Evolutionary conservation across 768 basidiomycete species (phyloP), one percentile per base, ranked within the genome.

Genomic region (Termitomyces bulborhizus): DNA sequence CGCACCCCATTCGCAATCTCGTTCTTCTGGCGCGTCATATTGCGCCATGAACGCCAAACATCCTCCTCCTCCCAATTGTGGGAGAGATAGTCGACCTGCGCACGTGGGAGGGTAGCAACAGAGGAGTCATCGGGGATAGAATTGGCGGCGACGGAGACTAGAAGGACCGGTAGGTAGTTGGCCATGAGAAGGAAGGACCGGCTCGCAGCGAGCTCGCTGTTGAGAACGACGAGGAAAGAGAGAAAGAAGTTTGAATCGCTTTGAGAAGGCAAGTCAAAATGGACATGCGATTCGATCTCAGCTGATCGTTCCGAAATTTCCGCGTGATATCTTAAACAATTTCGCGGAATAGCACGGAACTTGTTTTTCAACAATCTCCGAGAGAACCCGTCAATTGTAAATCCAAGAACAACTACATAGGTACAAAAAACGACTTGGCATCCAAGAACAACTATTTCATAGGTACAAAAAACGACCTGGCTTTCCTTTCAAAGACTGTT

Each of bases 41-140:
- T 92, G 61, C 95, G 80, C 96, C 96, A 99, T n/a, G 88, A 90
- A 53, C 90, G 85, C 93, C 93, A 97, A 11, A 98, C 92, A 69
- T 99, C 96, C 71, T 98, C 96, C 70, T 99, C 96, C 62, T 85
- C 79, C 96, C 96, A 99, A 53, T 97, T 83, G 69, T 98, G 94
- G 40, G 90, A 94, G 62, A 99, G 87, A 72, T 99, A 99, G 81
- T 99, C 96, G 66, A 99, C 96, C 76, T 96, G 95, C 50, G 89
- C 92, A 40, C 84, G 84, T 26, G 96, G 90, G 13, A 88, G 81
- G 46, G 90, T 88, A n/a, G 85, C 84, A 53, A 97, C 75, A 47
- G 86, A 79, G 2, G 84, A 83, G 74, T 92, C 90, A 73, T 93
- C 90, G 7, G 86, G 82, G 24, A 80, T 67, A 36, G 76, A 68